Base-by-base conservation (phyloP, 306 rosid genomes). In the Chamaecrista fasciculata region DNA sequence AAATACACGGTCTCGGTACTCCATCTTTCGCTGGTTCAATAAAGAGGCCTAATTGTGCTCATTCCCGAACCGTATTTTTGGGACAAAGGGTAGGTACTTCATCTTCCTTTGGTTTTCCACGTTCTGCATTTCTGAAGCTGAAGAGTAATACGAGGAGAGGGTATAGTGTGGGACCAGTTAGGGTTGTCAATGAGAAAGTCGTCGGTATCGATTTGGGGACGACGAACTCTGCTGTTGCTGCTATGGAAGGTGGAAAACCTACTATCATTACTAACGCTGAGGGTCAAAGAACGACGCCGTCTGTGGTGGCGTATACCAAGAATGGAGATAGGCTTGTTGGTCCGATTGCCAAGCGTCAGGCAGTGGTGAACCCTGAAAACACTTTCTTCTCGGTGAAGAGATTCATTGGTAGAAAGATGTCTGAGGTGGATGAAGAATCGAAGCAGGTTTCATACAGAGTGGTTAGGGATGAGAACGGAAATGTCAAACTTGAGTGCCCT, bases 261-360 rank as follows among this genome's bases (percentile, higher is more conserved):
- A 91, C 97, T 7, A 91, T 91, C 52, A 86, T 91, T 0, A 84
- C 96, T 5, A 91, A 91, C 71, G 96, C 96, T 0, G 97, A 91
- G 82, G 97, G 97, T 0, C 97, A 91, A 80, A 67, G 97, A 40
- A 91, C n/a, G n/a, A n/a, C n/a, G n/a, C n/a, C n/a, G n/a, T n/a
- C n/a, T n/a, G n/a, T n/a, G n/a, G n/a, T n/a, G 12, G 97, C 97
- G 0, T 91, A 91, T 63, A 88, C 97, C 0, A 91, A 88, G 83
- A 86, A 28, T 65, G 97, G 96, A n/a, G 97, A 91, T n/a, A 88
- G 97, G 77, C 82, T 91, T 2, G 97, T 91, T 0, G 97, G 97
- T 14, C 97, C 88, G 80, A 91, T 91, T 46, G 97, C 97, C 2
- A 91, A 91, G 77, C 89, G 97, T 1, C 97, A 91, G 81, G 97